Conservation (phyloP, 1,284 basidiomycete species). For the Cutaneotrichosporon cavernicola region DNA sequence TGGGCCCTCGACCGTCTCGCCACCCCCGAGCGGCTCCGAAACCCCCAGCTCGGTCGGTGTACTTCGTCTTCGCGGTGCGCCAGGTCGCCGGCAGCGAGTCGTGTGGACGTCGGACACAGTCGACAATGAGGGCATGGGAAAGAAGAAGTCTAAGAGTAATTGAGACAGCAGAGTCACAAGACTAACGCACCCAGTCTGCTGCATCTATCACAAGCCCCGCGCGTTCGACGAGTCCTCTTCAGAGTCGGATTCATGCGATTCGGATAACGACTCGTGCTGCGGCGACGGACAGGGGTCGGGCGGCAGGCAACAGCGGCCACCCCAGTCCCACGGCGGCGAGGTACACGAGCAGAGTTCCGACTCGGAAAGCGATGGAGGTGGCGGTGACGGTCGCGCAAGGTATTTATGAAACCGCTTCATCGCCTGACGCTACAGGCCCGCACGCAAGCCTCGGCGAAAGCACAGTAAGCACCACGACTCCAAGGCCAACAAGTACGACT, state of each 20-base stretch:
- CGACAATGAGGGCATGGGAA: constrained; percentile 55
- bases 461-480: constrained; percentile 12
- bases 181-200: constrained; percentile 52
- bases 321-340: neutral
- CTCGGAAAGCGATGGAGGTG: constrained; percentile 24
- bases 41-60: constrained; percentile 35
- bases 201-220: constrained; percentile 56
- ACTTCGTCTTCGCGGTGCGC: constrained; percentile 49
- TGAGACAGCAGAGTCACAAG: constrained; percentile 1
- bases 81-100: constrained; percentile 42
- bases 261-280: constrained; percentile 27
- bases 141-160: constrained; percentile 57
- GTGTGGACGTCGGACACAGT: constrained; percentile 54
- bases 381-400: constrained; percentile 23
- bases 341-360: constrained; percentile 22
- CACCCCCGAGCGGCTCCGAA: constrained; percentile 12
- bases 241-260: constrained; percentile 47
- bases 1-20: constrained; percentile 16
- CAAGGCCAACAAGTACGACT: constrained; percentile 29
- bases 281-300: neutral
- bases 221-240: constrained; percentile 54
- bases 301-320: neutral
- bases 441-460: constrained; percentile 15
- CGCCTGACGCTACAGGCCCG: constrained; percentile 4
- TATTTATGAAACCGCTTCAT: neutral